These are phyloP conservation scores for Curvularia spicifera DNA, from an alignment of 2,329 filamentous ascomycete genomes.

Conservation along the genomic window DNA sequence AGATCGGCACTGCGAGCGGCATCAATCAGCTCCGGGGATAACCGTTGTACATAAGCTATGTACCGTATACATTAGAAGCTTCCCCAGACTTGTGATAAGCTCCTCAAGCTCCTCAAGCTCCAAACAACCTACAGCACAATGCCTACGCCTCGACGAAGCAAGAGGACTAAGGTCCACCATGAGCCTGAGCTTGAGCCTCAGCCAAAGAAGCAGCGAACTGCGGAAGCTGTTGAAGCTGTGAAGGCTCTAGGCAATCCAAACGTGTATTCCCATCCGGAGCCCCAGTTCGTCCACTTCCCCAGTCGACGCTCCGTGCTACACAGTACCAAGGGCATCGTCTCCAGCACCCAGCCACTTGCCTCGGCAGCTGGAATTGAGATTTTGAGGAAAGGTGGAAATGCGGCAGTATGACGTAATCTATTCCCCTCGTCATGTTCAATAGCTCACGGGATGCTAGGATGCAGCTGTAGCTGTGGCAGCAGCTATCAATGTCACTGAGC, in stretches of 20 bases:
- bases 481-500: conserved; percentile 91
- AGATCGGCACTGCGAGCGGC: conserved; percentile 36
- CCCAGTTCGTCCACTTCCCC: conserved; percentile 68
- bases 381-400: conserved; percentile 88
- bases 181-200: conserved; percentile 4
- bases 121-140: conserved; percentile 11
- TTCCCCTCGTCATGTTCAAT: background rate
- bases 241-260: conserved; percentile 34
- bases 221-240: conserved; percentile 12
- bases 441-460: conserved; percentile 63
- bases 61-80: conserved; percentile 7
- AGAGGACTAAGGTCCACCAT: conserved; percentile 19
- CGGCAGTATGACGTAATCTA: conserved; percentile 69
- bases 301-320: conserved; percentile 91
- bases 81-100: conserved; percentile 14
- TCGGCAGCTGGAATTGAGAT: conserved; percentile 86
- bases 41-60: conserved; percentile 26
- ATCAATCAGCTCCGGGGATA: conserved; percentile 39
- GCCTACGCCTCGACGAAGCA: conserved; percentile 22
- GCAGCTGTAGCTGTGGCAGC: conserved; percentile 96
- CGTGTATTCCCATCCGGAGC: conserved; percentile 58
- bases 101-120: conserved; percentile 5
- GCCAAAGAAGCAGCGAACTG: conserved; percentile 1
- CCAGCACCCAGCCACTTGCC: conserved; percentile 88
- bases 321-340: conserved; percentile 88